phyloP scores from a whole-genome alignment of 139 green algal species.

The Raphidocelis subcapitata region DNA sequence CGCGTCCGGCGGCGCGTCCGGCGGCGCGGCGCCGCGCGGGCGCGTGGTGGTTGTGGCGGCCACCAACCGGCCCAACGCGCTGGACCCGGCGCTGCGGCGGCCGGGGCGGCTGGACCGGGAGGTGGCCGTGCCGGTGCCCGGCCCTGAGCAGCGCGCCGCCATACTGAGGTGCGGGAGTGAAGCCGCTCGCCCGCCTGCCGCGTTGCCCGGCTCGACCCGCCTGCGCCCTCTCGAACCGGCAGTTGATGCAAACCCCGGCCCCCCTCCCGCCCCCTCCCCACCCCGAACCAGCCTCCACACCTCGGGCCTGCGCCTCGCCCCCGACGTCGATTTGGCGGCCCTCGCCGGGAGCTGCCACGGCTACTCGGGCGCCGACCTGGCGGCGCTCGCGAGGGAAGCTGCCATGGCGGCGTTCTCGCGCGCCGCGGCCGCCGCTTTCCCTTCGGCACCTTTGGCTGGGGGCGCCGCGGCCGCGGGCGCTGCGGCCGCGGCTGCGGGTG shows the following conservation, averaged over 20 bases:
- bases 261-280: too few relatives aligned
- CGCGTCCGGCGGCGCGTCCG: not conserved
- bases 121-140: constrained; percentile 71
- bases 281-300: constrained; percentile 55
- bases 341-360: constrained; percentile 69
- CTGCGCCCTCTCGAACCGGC: too few relatives aligned
- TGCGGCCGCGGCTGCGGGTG: constrained; percentile 4
- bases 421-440: not conserved
- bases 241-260: too few relatives aligned
- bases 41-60: constrained; percentile 80
- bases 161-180: constrained; percentile 34
- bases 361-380: constrained; percentile 87
- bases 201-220: too few relatives aligned
- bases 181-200: too few relatives aligned
- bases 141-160: constrained; percentile 29
- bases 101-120: constrained; percentile 88
- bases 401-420: constrained; percentile 66
- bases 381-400: constrained; percentile 71
- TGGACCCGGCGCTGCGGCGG: constrained; percentile 89
- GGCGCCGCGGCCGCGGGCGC: not conserved
- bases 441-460: not conserved
- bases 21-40: not conserved
- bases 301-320: constrained; percentile 43
- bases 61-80: constrained; percentile 84
- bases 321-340: constrained; percentile 61